Conservation (phyloP, 2,329 filamentous ascomycete genomes). For the Hymenotorrendiella dingleyae region DNA sequence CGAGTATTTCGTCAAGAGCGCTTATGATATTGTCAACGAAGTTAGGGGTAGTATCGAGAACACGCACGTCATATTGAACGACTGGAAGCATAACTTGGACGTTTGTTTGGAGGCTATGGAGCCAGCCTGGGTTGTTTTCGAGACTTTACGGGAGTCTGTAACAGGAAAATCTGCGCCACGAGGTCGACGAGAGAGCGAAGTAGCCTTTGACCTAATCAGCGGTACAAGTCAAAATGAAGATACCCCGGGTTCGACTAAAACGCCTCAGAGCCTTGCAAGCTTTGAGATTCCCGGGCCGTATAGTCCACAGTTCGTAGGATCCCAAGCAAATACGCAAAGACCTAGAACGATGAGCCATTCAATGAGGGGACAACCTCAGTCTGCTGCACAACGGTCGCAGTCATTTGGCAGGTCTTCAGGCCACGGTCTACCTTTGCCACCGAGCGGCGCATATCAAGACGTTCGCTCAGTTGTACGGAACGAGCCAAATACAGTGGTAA, state of each 20-base stretch:
- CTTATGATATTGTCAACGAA: slow-evolving; percentile 27
- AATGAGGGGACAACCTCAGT: slow-evolving; percentile 4
- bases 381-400: slow-evolving; percentile 7
- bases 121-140: slow-evolving; percentile 26
- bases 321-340: slow-evolving; percentile 9
- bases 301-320: slow-evolving; percentile 17
- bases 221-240: slow-evolving; percentile 18
- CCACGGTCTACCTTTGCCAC: slow-evolving; percentile 12
- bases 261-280: slow-evolving; percentile 20
- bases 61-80: slow-evolving; percentile 24
- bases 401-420: slow-evolving; percentile 17
- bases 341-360: slow-evolving; percentile 9
- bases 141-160: slow-evolving; percentile 16
- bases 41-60: slow-evolving; percentile 26
- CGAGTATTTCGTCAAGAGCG: slow-evolving; percentile 34
- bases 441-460: slow-evolving; percentile 20
- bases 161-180: slow-evolving; percentile 11
- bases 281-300: slow-evolving; percentile 18
- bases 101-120: slow-evolving; percentile 25
- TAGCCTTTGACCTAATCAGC: slow-evolving; percentile 25
- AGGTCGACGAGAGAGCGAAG: slow-evolving; percentile 23
- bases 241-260: slow-evolving; percentile 19
- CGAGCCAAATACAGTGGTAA: not conserved
- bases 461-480: slow-evolving; percentile 12
- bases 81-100: slow-evolving; percentile 28